Evolutionary conservation across 495 filamentous ascomycete species (phyloP), one percentile per base, ranked within the genome.

Genomic region (Penicillium taxi): DNA sequence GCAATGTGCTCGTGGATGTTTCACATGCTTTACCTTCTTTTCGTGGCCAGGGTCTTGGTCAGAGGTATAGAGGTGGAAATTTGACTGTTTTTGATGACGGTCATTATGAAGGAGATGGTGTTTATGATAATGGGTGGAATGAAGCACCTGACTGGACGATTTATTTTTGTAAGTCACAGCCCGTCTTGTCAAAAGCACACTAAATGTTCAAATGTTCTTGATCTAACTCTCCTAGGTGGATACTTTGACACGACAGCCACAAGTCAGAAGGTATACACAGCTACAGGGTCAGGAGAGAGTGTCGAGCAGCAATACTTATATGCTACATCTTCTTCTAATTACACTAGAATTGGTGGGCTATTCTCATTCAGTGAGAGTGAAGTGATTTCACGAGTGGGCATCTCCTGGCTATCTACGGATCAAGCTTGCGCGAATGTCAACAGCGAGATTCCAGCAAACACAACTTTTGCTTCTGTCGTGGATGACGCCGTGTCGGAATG

Each of bases 11-110:
- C 11, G 70, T 86, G 13, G 81, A 86, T 56, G 73, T 85, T 9
- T 82, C 80, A 5, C 81, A 86, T 56, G 73, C 83, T 15, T 59
- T 86, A 28, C 72, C 77, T 16, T 80, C 75, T 2, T 79, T 66
- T 30, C 57, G 78, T 6, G 75, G 75, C 2, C 53, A 71, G 35
- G 75, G 75, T 0, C 62, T 77, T 30, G 69, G 74, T 18, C 81
- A 86, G 52, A 61, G 66, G n/a, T 86, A 83, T 55, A 61, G 77
- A 13, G 73, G 75, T n/a, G 81, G 80, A 0, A 70, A 69, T 24
- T 70, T 86, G 34, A 66, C 59, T 8, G 60, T 78, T 11, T 58
- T 54, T 31, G 25, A 30, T 0, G 66, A 73, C 32, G 71, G 75
- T 13, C 72, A 69, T 35, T 85, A 84, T 49, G 69, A 74, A 47